Conservation (phyloP, 768 basidiomycete genomes). For the Agrocybe pediades region DNA sequence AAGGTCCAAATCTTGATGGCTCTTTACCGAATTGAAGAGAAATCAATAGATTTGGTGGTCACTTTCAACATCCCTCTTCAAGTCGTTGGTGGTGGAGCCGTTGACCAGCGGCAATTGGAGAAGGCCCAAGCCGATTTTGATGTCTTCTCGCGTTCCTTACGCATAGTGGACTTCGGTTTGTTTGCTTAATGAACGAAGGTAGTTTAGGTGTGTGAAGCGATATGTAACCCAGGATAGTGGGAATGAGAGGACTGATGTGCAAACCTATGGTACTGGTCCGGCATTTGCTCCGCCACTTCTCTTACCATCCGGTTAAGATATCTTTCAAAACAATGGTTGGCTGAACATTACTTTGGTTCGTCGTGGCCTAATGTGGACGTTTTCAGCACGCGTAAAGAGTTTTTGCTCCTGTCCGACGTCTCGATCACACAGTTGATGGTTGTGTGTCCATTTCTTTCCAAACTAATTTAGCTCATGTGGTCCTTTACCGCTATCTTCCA, state of each 20-base stretch:
- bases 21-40: constrained; percentile 74
- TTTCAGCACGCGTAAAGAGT: constrained; percentile 5
- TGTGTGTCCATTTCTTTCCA: constrained; percentile 9
- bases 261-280: constrained; percentile 2
- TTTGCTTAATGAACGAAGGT: constrained; percentile 49
- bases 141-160: constrained; percentile 56
- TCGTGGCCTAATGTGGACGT: constrained; percentile 1
- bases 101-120: constrained; percentile 36
- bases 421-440: constrained; percentile 12
- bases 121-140: constrained; percentile 52
- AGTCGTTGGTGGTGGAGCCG: constrained; percentile 45
- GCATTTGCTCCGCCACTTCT: background rate
- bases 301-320: constrained; percentile 2
- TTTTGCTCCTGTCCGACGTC: constrained; percentile 8
- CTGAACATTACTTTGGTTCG: background rate
- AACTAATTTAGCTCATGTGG: constrained; percentile 6
- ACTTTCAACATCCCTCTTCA: constrained; percentile 78
- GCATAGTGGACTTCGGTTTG: constrained; percentile 66
- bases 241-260: constrained; percentile 8
- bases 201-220: constrained; percentile 1
- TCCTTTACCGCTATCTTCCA: constrained; percentile 3
- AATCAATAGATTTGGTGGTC: constrained; percentile 79
- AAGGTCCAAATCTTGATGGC: constrained; percentile 77
- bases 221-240: constrained; percentile 2
- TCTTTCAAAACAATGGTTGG: constrained; percentile 6